Evolutionary conservation across 192 early-diverging fungal species (phyloP).

Genomic region (Backusella sp.): DNA sequence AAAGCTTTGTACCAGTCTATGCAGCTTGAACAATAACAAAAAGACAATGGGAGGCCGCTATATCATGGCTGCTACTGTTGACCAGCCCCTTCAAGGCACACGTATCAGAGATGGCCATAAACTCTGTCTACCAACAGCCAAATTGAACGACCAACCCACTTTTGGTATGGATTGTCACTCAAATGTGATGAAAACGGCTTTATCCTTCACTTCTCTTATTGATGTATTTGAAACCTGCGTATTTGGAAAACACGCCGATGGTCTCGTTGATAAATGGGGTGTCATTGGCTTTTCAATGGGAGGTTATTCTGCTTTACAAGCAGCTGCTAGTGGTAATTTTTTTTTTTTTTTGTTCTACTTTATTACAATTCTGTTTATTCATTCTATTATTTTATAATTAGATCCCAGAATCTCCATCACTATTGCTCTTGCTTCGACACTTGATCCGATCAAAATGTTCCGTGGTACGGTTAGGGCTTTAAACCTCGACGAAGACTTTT

Average conservation of each 20-base stretch:
- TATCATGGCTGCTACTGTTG: background rate
- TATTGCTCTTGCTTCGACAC: background rate
- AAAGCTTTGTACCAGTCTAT: background rate
- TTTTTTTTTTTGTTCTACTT: background rate
- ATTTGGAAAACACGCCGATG: background rate
- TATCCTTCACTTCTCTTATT: background rate
- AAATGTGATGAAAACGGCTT: background rate
- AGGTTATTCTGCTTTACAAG: background rate
- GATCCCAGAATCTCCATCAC: background rate
- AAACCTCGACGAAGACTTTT: background rate
- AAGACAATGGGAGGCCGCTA: background rate
- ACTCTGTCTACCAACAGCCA: background rate
- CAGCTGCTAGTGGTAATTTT: background rate
- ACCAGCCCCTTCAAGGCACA: background rate
- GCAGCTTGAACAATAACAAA: background rate
- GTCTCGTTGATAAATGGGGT: background rate
- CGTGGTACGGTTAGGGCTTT: background rate
- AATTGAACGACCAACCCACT: background rate
- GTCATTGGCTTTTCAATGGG: background rate
- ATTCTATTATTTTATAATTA: background rate
- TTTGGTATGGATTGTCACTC: background rate
- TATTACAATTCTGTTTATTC: background rate
- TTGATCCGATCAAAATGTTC: background rate
- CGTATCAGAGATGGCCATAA: background rate
- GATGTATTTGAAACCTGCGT: background rate